Percentiles rank a stretch among this genome's conserved stretches.
phyloP scores from a whole-genome alignment of 768 basidiomycete genomes.

The Leccinum olivaceopallidum region DNA sequence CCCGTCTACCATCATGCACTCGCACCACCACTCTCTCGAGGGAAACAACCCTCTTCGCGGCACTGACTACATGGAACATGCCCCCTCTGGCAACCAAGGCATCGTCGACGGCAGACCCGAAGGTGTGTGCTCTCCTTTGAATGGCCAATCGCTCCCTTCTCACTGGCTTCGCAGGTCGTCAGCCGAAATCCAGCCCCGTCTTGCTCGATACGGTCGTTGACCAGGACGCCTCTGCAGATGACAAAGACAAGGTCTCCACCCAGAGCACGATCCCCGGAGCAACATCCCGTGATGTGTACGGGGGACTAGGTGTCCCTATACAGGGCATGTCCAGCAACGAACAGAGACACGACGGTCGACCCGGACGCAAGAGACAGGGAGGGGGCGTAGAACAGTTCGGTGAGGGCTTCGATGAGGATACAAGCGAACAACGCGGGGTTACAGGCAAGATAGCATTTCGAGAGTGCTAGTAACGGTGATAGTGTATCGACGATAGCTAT shows the following conservation, averaged over 20 bases:
- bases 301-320: constrained; percentile 31
- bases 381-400: constrained; percentile 20
- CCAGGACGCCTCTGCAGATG: constrained; percentile 29
- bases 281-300: constrained; percentile 35
- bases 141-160: background rate
- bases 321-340: constrained; percentile 38
- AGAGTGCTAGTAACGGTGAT: background rate
- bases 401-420: background rate
- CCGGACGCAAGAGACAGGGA: constrained; percentile 29
- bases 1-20: constrained; percentile 13
- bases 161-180: constrained; percentile 10
- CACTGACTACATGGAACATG: constrained; percentile 17
- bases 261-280: constrained; percentile 32
- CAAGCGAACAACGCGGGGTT: constrained; percentile 12
- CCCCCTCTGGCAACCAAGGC: constrained; percentile 15
- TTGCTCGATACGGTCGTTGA: constrained; percentile 34
- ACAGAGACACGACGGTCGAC: constrained; percentile 35
- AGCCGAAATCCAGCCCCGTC: constrained; percentile 17
- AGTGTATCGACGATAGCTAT: background rate
- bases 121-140: constrained; percentile 4
- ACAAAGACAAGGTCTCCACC: constrained; percentile 4
- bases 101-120: constrained; percentile 24
- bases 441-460: constrained; percentile 8
- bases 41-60: constrained; percentile 19
- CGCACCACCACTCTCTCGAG: constrained; percentile 21